Evolutionary conservation across 139 green algal genomes (phyloP).

Genomic region (Ettlia oleoabundans): DNA sequence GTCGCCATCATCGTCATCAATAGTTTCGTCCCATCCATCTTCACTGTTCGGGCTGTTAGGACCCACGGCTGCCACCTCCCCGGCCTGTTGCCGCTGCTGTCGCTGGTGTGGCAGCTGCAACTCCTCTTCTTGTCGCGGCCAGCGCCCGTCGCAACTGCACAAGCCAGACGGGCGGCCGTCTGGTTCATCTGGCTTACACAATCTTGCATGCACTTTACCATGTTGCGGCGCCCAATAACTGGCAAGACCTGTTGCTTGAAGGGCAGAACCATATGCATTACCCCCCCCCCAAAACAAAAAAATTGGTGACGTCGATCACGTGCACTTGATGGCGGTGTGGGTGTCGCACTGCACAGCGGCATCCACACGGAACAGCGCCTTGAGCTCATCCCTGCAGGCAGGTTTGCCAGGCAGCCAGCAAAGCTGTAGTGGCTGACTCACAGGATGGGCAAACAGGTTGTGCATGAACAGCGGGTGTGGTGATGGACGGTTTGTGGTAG

Average conservation of each 20-base stretch:
- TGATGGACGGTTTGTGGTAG: too few relatives aligned
- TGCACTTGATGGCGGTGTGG: conserved; percentile 69
- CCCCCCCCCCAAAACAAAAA: too few relatives aligned
- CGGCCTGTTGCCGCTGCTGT: not conserved
- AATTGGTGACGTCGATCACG: conserved; percentile 52
- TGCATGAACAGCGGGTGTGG: too few relatives aligned
- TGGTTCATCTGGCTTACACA: too few relatives aligned
- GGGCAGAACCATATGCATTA: too few relatives aligned
- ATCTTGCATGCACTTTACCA: too few relatives aligned
- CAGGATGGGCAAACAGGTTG: too few relatives aligned
- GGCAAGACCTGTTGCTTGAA: too few relatives aligned
- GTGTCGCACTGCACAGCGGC: conserved; percentile 57
- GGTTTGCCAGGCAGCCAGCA: not conserved
- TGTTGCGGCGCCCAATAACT: too few relatives aligned
- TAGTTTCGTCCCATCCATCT: not conserved
- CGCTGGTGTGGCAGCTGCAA: not conserved
- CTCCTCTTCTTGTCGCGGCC: not conserved
- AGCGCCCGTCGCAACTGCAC: conserved; percentile 8
- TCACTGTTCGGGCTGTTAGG: not conserved
- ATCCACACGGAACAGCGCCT: conserved; percentile 61
- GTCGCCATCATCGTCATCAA: not conserved
- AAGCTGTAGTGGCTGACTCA: not conserved
- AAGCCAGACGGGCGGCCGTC: not conserved
- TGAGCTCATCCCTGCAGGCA: conserved; percentile 53
- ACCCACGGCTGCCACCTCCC: not conserved